phyloP scores from a whole-genome alignment of 306 rosid species.

The Cajanus cajan region DNA sequence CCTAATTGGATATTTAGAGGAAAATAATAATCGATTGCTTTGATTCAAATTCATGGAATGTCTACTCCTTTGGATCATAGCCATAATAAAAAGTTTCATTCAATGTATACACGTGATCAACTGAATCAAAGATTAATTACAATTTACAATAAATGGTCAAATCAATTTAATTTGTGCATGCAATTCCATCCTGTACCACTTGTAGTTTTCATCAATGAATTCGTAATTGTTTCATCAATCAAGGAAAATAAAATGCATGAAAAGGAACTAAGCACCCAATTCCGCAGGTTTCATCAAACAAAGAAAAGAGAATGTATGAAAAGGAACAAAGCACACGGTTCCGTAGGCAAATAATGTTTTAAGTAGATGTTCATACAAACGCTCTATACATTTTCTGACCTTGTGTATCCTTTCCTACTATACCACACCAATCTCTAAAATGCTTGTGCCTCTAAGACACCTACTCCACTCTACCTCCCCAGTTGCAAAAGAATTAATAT shows the following conservation, averaged over 20 bases:
- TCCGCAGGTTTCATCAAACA: neutral
- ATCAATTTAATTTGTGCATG: neutral
- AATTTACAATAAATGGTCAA: neutral
- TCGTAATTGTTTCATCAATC: neutral
- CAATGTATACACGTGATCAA: neutral
- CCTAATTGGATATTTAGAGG: neutral
- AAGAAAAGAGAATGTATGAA: neutral
- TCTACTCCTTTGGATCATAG: neutral
- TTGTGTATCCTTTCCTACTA: constrained; percentile 35
- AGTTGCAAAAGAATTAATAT: constrained; percentile 25
- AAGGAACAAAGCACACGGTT: constrained; percentile 13
- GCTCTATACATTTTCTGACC: constrained; percentile 50
- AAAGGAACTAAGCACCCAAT: constrained; percentile 12
- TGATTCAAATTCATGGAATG: neutral
- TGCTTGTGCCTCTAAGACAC: constrained; percentile 24
- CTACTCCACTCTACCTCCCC: constrained; percentile 18
- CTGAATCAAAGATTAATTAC: neutral
- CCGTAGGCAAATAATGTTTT: constrained; percentile 20
- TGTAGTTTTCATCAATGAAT: neutral
- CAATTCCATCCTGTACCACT: neutral
- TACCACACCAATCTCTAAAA: constrained; percentile 28
- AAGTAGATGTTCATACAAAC: constrained; percentile 25
- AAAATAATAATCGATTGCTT: neutral
- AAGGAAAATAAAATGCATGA: neutral
- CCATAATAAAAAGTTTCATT: neutral